Evolutionary conservation across 1,284 basidiomycete genomes (phyloP), one percentile per base, ranked within the genome.

Genomic region (Caloboletus inedulis): DNA sequence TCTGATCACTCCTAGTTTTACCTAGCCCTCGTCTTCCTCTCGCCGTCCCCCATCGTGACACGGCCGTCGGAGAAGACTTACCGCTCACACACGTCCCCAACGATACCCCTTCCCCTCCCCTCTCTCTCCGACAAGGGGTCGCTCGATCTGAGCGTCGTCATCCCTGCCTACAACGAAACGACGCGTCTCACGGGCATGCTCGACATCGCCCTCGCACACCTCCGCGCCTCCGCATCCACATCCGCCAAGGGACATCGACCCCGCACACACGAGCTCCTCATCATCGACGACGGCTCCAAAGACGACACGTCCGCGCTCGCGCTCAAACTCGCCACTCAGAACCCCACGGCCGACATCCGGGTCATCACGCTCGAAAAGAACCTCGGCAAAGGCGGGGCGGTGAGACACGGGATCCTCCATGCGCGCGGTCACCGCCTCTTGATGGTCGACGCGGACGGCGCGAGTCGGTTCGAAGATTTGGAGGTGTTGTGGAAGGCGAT

Each of bases 401-500:
- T 97, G 19, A 77, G 88, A 37, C 94, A 96, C 70, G 93, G 92
- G 40, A 89, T 94, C 80, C 68, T 95, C 54, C 85, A 90, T 64
- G 79, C 83, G 6, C 78, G 91, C 4, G 94, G 94, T 6, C 70
- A 77, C 55, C 73, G 89, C n/a, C 74, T 97, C 44, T 73, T 97
- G 43, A 94, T 97, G 81, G 94, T 88, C 33, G 94, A 98, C 65
- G 94, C 94, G 7, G 94, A 98, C 62, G 94, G 91, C 2, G 94
- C 94, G 21, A 94, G 91, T 55, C 78, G 82, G 35, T 95, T 98
- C 59, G 76, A 82, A 42, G 94, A 96, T 62, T 67, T 97, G 13
- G 84, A 89, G 57, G 62, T 74, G 27, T 72, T 98, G 14, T 90
- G 91, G 79, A 71, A 71, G 2, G 80, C 80, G 19, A 86, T 96